Base-by-base conservation (phyloP, 306 rosid species). In the Mimosa pudica region DNA sequence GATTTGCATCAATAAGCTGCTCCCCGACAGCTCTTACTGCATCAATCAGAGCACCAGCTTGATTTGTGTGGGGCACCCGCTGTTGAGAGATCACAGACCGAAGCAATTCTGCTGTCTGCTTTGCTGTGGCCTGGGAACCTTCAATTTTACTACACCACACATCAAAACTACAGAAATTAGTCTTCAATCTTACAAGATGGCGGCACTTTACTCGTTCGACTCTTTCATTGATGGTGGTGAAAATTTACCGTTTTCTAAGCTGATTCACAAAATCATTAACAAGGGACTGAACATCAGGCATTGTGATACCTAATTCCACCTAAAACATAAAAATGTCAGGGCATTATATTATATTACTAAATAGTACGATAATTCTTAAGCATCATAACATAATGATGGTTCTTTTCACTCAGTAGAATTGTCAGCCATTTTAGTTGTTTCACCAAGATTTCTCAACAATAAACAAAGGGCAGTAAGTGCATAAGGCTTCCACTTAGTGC, bases 21-120 rank as follows among this genome's bases (percentile, higher is more conserved):
- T 96, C 99, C 77, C 99, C 99, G 69, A 91, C 96, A 51, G 90
- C 82, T 60, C 90, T 93, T 3, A 96, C 94, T 66, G 97, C 97
- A 82, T 89, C 92, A 49, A 91, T 89, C 87, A 96, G 81, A 70
- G 92, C 89, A 58, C 89, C 89, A 54, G 94, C 96, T 81, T 96
- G 98, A 72, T 96, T 90, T 5, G 90, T 88, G 79, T 91, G 89
- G 11, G 99, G 92, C 79, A 96, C 78, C 75, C 96, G 83, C 83
- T 91, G 98, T 45, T 89, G 92, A 7, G 99, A 96, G 81, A 96
- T 91, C 80, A 93, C 92, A 1, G 96, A 83, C 62, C 98, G 88
- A 60, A 95, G 92, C 78, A 95, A 81, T 77, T 89, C 98, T 2
- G 97, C 98, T 16, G 98, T 81, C 83, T 76, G 96, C 89, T 85